Base-by-base conservation (phyloP, 805 yeast genomes). In the Isabelozyma heimii region DNA sequence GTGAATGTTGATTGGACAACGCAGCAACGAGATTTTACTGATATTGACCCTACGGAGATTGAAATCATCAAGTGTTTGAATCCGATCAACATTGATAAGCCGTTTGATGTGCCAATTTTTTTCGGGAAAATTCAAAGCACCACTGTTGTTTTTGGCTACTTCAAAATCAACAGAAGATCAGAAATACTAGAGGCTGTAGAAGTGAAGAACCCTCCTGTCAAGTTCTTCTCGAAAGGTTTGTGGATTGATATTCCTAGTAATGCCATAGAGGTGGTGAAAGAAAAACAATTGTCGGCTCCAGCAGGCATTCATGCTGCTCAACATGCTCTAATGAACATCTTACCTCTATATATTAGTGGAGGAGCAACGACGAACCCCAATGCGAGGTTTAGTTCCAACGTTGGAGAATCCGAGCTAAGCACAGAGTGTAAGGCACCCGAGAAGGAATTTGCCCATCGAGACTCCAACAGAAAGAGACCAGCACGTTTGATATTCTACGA, bases 391-490 rank as follows among this genome's bases (percentile, higher is more conserved):
- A 53, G 55, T 9, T 63, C 71, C 1, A 61, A 48, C 37, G 52
- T 68, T 2, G 74, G 73, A 0, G 72, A 69, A 40, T 55, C 73
- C 2, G 99, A 94, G 57, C 77, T 94, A 12, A 81, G 80, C 42
- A 89, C 98, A 0, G 99, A 94, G 65, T 94, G 99, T 66, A 94
- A 94, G 60, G 97, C 98, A 0, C 97, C 99, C 0, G 96, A 91
- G 55, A 94, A 94, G 59, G 99, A 94, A 62, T 89, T 92, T 74
- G 89, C 97, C 1, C 77, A 78, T 44, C 68, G 90, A 27, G 87
- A 87, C 59, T 79, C 92, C 0, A 66, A 67, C 14, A 71, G 99
- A 39, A 81, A 79, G 48, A 70, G 99, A 40, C 98, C 98, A 0
- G 96, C 96, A 0, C 72, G 99, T 47, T 69, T 94, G 44, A 82